These are phyloP conservation scores for Ramichloridium luteum DNA, from an alignment of 2,329 filamentous ascomycete genomes.

Conservation along the genomic window DNA sequence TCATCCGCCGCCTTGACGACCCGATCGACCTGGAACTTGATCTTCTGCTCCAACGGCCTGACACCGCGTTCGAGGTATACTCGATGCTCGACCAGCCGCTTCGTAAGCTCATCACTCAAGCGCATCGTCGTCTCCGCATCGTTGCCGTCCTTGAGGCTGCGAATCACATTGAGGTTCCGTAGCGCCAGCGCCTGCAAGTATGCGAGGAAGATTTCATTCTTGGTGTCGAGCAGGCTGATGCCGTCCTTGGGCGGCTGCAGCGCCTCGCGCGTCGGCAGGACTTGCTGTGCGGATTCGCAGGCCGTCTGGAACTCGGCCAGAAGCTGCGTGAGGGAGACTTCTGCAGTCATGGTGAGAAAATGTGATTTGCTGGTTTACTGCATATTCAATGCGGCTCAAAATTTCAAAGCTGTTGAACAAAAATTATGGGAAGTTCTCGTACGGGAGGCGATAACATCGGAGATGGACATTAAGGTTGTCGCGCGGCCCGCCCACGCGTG, in stretches of 20 bases:
- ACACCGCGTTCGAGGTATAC: conserved; percentile 89
- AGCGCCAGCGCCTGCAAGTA: conserved; percentile 90
- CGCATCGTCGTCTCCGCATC: conserved; percentile 28
- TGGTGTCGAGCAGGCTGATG: conserved; percentile 87
- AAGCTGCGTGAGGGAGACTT: conserved; percentile 27
- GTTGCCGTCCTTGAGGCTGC: conserved; percentile 24
- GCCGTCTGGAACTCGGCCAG: conserved; percentile 42
- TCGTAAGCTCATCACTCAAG: conserved; percentile 56
- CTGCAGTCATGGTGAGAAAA: too few relatives aligned
- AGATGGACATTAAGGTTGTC: too few relatives aligned
- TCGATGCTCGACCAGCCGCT: conserved; percentile 82
- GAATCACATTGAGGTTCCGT: conserved; percentile 39
- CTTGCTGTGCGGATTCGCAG: conserved; percentile 46
- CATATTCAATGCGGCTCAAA: too few relatives aligned
- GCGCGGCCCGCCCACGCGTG: too few relatives aligned
- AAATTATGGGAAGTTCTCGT: too few relatives aligned
- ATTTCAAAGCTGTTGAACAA: too few relatives aligned
- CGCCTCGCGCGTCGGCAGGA: conserved; percentile 43
- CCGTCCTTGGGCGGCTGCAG: conserved; percentile 69
- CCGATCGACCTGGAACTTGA: conserved; percentile 94
- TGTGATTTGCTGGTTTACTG: too few relatives aligned
- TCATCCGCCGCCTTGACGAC: conserved; percentile 80
- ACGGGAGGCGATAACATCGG: too few relatives aligned
- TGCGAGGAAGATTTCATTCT: conserved; percentile 92
- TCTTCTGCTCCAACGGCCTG: conserved; percentile 72